phyloP scores from a whole-genome alignment of 495 filamentous ascomycete species.

The Aspergillus ostianus region DNA sequence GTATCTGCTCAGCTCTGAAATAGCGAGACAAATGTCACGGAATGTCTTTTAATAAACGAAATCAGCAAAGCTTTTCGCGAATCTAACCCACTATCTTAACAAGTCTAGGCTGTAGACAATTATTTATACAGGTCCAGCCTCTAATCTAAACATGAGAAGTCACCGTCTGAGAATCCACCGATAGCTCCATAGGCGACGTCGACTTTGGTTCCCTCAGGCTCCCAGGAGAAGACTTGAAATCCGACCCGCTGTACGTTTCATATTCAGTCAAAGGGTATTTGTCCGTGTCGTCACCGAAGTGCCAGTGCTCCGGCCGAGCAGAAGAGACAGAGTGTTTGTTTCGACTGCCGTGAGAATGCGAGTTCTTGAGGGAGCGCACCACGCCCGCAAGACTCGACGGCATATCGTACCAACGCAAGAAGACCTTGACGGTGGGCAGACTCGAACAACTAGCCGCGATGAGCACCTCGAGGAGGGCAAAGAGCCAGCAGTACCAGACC shows the following conservation, averaged over 20 bases:
- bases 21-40: too few species aligned
- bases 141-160: background rate
- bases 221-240: background rate
- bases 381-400: background rate
- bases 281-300: background rate
- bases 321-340: background rate
- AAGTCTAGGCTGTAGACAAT: background rate
- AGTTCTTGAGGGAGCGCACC: background rate
- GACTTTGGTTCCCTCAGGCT: background rate
- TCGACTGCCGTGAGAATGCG: background rate
- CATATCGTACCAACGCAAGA: slow-evolving; percentile 4
- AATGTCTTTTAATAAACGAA: too few species aligned
- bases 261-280: background rate
- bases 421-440: slow-evolving; percentile 9
- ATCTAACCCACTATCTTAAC: background rate
- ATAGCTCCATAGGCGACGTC: background rate
- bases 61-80: too few species aligned
- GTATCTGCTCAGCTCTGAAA: too few species aligned
- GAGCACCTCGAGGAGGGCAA: slow-evolving; percentile 10
- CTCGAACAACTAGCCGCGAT: slow-evolving; percentile 12
- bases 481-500: slow-evolving; percentile 15
- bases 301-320: background rate
- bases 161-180: background rate
- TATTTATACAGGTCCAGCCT: background rate
- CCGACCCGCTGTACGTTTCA: background rate